phyloP scores from a whole-genome alignment of 2,329 filamentous ascomycete genomes.

The Paecilomyces fulvus region DNA sequence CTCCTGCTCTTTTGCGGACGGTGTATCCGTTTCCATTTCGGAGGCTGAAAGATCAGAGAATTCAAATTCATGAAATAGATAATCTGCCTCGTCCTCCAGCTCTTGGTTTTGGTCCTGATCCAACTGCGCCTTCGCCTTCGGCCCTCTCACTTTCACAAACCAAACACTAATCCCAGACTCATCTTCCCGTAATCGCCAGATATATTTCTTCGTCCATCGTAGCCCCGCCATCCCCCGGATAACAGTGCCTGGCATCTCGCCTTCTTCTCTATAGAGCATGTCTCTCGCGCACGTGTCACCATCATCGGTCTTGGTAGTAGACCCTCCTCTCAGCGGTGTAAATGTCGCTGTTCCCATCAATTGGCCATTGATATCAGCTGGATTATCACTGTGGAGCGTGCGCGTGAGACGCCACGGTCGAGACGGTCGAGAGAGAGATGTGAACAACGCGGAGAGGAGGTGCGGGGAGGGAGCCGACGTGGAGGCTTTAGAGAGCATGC shows the following conservation, averaged over 20 bases:
- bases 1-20: neutral
- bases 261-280: constrained; percentile 36
- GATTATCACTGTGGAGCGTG: constrained; percentile 32
- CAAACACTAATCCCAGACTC: constrained; percentile 30
- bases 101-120: constrained; percentile 4
- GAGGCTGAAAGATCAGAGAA: constrained; percentile 14
- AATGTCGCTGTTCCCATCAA: constrained; percentile 34
- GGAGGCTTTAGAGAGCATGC: neutral
- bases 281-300: constrained; percentile 14
- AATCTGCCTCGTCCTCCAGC: constrained; percentile 28
- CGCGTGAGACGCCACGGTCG: constrained; percentile 29
- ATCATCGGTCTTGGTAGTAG: constrained; percentile 13
- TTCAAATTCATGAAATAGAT: constrained; percentile 37
- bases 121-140: neutral
- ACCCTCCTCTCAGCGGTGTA: constrained; percentile 12
- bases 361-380: constrained; percentile 33
- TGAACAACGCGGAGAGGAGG: constrained; percentile 17
- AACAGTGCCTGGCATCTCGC: constrained; percentile 27
- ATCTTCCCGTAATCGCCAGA: constrained; percentile 29
- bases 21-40: neutral
- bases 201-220: constrained; percentile 36
- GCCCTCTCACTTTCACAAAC: constrained; percentile 31
- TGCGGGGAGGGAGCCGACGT: constrained; percentile 8
- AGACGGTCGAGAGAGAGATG: constrained; percentile 17
- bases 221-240: constrained; percentile 17